Percentiles rank a stretch among this genome's conserved stretches.
Conservation (phyloP, 441 rosid genomes). For the Euphorbia corollata region DNA sequence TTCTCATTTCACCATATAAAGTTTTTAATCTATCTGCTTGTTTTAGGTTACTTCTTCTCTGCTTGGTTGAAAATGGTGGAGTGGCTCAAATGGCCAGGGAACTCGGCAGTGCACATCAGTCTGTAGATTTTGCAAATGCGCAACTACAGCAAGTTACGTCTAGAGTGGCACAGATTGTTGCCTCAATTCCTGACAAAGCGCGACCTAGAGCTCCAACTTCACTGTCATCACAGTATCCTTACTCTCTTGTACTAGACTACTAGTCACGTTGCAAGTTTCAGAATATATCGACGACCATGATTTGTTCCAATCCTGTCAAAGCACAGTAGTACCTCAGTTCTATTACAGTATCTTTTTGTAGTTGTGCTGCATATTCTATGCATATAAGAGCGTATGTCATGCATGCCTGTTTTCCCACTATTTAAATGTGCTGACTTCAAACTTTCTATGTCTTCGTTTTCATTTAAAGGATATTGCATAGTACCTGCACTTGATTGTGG, state of each 20-base stretch:
- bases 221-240: conserved; percentile 94
- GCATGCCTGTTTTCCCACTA: conserved; percentile 15
- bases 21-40: conserved; percentile 7
- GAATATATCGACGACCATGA: neutral
- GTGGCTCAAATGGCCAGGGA: conserved; percentile 52
- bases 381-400: neutral
- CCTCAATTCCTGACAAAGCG: conserved; percentile 91
- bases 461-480: neutral
- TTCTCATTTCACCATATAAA: neutral
- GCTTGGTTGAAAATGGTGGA: conserved; percentile 72
- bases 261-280: conserved; percentile 7
- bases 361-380: neutral
- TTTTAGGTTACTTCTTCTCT: conserved; percentile 64
- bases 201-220: conserved; percentile 46
- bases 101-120: conserved; percentile 29
- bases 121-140: conserved; percentile 26
- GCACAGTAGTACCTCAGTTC: neutral
- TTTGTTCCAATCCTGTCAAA: conserved; percentile 2
- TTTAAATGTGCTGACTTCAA: conserved; percentile 5
- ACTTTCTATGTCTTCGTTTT: conserved; percentile 1
- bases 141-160: conserved; percentile 38
- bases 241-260: conserved; percentile 13
- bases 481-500: neutral
- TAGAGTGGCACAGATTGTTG: conserved; percentile 61
- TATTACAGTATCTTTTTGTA: neutral